Evolutionary conservation across 2,329 filamentous ascomycete species (phyloP).

Genomic region (Pezicula neosporulosa): DNA sequence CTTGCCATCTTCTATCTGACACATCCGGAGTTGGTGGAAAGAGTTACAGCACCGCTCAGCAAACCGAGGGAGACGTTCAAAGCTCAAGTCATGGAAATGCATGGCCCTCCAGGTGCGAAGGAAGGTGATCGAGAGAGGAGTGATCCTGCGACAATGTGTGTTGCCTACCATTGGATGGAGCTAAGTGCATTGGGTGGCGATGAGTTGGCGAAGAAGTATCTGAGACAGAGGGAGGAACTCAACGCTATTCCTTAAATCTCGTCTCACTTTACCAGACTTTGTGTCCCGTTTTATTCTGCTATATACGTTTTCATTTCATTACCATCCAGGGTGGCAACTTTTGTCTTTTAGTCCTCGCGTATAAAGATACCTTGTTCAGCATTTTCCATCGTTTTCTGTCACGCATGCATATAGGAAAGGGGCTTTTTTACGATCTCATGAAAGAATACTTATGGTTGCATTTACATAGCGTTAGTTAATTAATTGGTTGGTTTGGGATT

Average conservation of each 20-base stretch:
- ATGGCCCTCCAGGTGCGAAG: conserved; percentile 39
- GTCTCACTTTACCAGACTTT: background rate
- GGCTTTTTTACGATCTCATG: no score
- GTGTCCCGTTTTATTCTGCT: no score
- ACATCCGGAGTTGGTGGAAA: conserved; percentile 78
- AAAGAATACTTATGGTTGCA: no score
- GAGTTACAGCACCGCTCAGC: conserved; percentile 79
- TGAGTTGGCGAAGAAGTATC: conserved; percentile 75
- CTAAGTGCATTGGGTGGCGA: conserved; percentile 83
- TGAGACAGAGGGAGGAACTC: conserved; percentile 55
- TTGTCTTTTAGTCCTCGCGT: no score
- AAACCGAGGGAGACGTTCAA: conserved; percentile 89
- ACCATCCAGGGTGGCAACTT: no score
- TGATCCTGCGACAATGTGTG: conserved; percentile 86
- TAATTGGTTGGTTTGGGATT: no score
- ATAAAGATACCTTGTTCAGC: no score
- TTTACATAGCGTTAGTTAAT: no score
- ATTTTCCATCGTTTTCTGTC: no score
- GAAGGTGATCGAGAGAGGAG: conserved; percentile 61
- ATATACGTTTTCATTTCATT: no score
- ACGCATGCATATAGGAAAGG: no score
- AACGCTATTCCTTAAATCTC: conserved; percentile 26
- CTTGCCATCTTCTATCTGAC: conserved; percentile 91
- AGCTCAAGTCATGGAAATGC: conserved; percentile 75
- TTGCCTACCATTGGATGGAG: conserved; percentile 98